Conservation (phyloP, 2,329 filamentous ascomycete genomes). For the Shiraia bambusicola region DNA sequence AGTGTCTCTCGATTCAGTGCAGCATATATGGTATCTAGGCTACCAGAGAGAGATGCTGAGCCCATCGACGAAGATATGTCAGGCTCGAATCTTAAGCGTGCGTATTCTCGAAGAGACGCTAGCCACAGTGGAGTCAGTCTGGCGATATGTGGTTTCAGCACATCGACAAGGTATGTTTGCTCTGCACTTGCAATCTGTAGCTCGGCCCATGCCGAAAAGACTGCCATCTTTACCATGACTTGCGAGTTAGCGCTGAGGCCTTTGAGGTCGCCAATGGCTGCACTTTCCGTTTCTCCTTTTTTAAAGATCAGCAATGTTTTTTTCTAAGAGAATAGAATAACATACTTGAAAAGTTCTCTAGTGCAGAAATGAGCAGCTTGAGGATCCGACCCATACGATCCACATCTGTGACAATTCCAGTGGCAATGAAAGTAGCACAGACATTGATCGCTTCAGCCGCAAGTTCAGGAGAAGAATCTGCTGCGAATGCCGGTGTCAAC, state of each 20-base stretch:
- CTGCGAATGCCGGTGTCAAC: constrained; percentile 91
- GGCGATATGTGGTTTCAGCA: constrained; percentile 86
- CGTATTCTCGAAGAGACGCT: constrained; percentile 89
- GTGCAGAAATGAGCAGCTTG: constrained; percentile 83
- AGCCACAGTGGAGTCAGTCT: constrained; percentile 92
- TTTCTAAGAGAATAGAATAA: neutral
- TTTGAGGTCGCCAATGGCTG: constrained; percentile 88
- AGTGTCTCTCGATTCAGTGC: constrained; percentile 92
- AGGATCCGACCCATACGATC: constrained; percentile 98
- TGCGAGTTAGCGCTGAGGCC: constrained; percentile 93
- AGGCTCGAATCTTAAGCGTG: constrained; percentile 88
- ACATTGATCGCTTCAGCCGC: constrained; percentile 96
- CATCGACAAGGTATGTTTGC: constrained; percentile 83
- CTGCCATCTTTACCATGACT: constrained; percentile 97
- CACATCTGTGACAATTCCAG: constrained; percentile 93
- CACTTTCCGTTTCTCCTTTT: constrained; percentile 69
- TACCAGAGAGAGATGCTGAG: constrained; percentile 76
- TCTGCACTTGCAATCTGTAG: constrained; percentile 93
- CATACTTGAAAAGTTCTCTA: constrained; percentile 83
- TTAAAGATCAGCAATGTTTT: constrained; percentile 19
- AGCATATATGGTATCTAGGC: constrained; percentile 90
- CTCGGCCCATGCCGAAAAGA: constrained; percentile 96
- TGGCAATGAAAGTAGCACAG: constrained; percentile 96
- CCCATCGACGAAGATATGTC: constrained; percentile 92
- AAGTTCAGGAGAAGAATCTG: constrained; percentile 91